These are phyloP conservation scores for Emmonsia crescens DNA, from an alignment of 2,329 filamentous ascomycete genomes.

Conservation along the genomic window DNA sequence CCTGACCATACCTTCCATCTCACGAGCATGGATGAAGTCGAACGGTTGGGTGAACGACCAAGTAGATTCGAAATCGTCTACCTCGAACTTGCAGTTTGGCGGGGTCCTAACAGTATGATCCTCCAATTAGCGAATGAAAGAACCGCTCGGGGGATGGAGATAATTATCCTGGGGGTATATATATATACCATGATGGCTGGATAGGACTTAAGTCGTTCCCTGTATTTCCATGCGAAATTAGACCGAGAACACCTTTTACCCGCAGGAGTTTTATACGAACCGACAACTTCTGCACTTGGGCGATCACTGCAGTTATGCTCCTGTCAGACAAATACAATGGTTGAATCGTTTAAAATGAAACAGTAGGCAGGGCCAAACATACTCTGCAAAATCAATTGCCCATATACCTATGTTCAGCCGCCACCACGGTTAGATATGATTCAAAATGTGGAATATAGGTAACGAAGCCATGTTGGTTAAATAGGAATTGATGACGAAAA, in stretches of 20 bases:
- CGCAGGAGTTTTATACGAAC: neutral
- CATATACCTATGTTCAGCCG: slow-evolving; percentile 7
- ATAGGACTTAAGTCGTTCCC: slow-evolving; percentile 14
- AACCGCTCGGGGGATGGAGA: neutral
- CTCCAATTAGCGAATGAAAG: neutral
- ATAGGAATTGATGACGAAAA: neutral
- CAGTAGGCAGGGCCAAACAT: neutral
- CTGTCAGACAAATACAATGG: neutral
- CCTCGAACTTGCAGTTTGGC: slow-evolving; percentile 20
- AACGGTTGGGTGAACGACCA: slow-evolving; percentile 19
- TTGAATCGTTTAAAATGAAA: neutral
- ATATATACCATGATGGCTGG: slow-evolving; percentile 13
- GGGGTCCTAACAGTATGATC: slow-evolving; percentile 15
- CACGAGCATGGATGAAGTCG: slow-evolving; percentile 21
- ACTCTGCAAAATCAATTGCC: slow-evolving; percentile 14
- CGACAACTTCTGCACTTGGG: slow-evolving; percentile 1
- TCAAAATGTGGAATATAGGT: neutral
- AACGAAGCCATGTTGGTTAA: neutral
- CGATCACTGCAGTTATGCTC: neutral
- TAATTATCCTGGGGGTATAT: neutral
- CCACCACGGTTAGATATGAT: neutral
- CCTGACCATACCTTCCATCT: slow-evolving; percentile 18
- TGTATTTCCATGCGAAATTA: neutral
- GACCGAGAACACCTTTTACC: neutral
- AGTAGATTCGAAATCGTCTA: slow-evolving; percentile 21